Base-by-base conservation (phyloP, 352 stramenopile genomes). In the Aphanomyces astaci region DNA sequence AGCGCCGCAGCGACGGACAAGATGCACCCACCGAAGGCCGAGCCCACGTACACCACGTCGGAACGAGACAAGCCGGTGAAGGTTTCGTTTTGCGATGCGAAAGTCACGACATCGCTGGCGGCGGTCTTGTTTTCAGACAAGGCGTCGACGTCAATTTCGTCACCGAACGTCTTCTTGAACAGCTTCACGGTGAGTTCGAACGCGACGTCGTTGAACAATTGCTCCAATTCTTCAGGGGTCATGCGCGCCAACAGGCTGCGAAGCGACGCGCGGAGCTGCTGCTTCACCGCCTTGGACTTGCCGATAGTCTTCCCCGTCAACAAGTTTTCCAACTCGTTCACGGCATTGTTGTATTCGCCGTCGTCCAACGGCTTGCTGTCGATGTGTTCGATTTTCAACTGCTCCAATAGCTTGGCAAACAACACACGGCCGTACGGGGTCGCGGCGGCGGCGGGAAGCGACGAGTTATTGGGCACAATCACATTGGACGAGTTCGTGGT, bases 341-440 rank as follows among this genome's bases (percentile, higher is more conserved):
- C 59, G 22, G 40, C 33, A 0, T 2, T 17, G 30, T 66, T 66
- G 59, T 66, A 66, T 28, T 66, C 59, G 3, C 56, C 59, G 28
- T 66, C 59, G 27, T 25, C 52, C 31, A 66, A 53, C 30, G 59
- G 59, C 32, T 66, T 24, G 1, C 7, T 25, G 27, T 66, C 59
- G 59, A 55, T 31, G 59, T 66, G 59, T 56, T 52, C n/a, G 28
- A 66, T 66, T 19, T 66, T 43, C 10, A 66, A 27, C 4, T 66
- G 10, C 4, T 17, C 40, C 28, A 66, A 48, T 15, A 66, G 10
- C n/a, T 22, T 40, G 46, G n/a, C 33, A 24, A 55, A 57, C 3
- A 66, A 13, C 17, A 24, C 33, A n/a, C 7, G n/a, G 46, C 28
- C 33, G 59, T 66, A 66, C 28, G 25, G 24, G 4, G 59, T 51